Conservation (phyloP, 768 basidiomycete genomes). For the Rhodotorula diobovata region DNA sequence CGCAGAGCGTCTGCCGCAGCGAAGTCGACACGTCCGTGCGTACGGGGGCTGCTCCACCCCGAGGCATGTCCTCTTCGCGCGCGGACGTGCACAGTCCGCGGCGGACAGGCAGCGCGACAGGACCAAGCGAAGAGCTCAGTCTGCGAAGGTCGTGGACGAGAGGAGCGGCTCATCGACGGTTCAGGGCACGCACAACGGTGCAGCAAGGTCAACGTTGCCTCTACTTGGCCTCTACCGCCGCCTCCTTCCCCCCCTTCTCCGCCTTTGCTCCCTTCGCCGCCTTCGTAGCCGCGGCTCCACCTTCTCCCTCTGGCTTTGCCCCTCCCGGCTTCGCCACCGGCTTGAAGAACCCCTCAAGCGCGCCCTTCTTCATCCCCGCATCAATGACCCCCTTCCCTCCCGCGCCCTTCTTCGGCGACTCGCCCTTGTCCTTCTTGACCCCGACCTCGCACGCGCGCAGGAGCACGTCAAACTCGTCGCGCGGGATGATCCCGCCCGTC, state of each 20-base stretch:
- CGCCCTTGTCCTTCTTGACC: constrained; percentile 15
- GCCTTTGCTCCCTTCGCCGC: not conserved
- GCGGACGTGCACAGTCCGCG: too few relatives aligned
- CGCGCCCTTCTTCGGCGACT: not conserved
- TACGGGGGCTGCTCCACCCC: too few relatives aligned
- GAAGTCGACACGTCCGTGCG: too few relatives aligned
- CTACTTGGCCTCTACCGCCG: not conserved
- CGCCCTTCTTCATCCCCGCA: constrained; percentile 23
- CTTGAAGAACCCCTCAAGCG: constrained; percentile 27
- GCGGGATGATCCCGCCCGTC: constrained; percentile 56
- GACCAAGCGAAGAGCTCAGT: too few relatives aligned
- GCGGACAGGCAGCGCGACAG: too few relatives aligned
- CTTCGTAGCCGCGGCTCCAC: not conserved
- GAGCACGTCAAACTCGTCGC: constrained; percentile 34
- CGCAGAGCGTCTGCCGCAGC: too few relatives aligned
- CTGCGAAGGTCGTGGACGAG: too few relatives aligned
- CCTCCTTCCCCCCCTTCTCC: not conserved
- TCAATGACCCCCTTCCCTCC: constrained; percentile 7
- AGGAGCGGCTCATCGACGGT: too few relatives aligned
- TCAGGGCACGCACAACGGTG: too few relatives aligned
- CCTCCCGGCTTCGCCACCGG: not conserved
- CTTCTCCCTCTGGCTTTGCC: not conserved
- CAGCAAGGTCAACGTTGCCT: too few relatives aligned
- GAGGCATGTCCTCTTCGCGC: too few relatives aligned
- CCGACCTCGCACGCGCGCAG: constrained; percentile 21